Conservation (phyloP, 2,329 filamentous ascomycete species). For the Monosporascus sp. region DNA sequence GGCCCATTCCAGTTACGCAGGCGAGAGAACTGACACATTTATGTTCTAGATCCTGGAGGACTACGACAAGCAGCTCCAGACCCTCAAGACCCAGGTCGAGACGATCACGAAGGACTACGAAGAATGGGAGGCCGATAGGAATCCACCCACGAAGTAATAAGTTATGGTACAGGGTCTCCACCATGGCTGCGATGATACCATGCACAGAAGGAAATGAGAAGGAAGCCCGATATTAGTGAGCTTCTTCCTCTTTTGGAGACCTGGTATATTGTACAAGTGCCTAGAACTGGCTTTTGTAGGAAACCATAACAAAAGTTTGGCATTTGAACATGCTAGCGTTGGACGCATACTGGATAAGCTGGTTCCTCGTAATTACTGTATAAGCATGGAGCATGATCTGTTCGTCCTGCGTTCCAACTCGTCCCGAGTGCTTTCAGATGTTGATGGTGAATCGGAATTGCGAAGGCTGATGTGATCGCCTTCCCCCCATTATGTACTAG, state of each 20-base stretch:
- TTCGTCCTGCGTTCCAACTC: too few relatives aligned
- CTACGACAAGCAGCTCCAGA: constrained; percentile 73
- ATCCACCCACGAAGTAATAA: constrained; percentile 28
- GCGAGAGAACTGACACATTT: neutral
- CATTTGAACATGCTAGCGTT: neutral
- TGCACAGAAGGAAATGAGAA: neutral
- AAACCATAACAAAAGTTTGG: neutral
- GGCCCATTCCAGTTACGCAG: neutral
- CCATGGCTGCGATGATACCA: neutral
- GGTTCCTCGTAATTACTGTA: too few relatives aligned
- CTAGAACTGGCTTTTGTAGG: neutral
- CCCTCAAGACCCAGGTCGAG: constrained; percentile 69
- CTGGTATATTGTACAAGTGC: neutral
- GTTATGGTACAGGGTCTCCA: neutral
- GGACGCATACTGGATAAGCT: too few relatives aligned
- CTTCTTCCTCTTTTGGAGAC: neutral
- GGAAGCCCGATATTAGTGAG: neutral
- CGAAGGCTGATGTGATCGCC: neutral
- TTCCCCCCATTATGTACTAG: neutral
- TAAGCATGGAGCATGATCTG: too few relatives aligned
- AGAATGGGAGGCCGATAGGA: constrained; percentile 48
- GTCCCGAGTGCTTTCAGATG: too few relatives aligned
- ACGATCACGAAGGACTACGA: constrained; percentile 53
- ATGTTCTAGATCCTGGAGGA: constrained; percentile 63
- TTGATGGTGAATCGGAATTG: too few relatives aligned